Conservation (phyloP, 2,329 filamentous ascomycete genomes). For the Venturia oleaginea region DNA sequence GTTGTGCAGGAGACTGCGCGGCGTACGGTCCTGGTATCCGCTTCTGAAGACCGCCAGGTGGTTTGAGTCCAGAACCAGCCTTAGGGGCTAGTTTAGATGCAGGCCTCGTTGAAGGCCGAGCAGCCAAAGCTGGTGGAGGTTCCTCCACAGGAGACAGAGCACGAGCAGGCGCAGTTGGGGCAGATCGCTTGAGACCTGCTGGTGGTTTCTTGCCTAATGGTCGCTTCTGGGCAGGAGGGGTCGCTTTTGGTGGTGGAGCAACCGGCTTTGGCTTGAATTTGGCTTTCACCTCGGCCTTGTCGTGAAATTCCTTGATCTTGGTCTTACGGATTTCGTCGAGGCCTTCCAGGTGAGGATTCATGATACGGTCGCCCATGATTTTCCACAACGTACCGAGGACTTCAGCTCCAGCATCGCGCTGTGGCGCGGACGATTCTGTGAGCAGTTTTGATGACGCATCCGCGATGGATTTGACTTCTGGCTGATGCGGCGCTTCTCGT, state of each 20-base stretch:
- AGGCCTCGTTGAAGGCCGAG: constrained; percentile 49
- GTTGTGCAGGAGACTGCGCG: constrained; percentile 7
- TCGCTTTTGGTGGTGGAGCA: constrained; percentile 46
- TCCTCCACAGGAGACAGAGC: constrained; percentile 31
- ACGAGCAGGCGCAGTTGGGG: constrained; percentile 36
- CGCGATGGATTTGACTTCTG: constrained; percentile 77
- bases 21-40: constrained; percentile 9
- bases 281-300: constrained; percentile 72
- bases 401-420: constrained; percentile 84
- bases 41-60: constrained; percentile 18
- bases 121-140: constrained; percentile 44
- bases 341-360: constrained; percentile 85
- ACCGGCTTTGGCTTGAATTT: constrained; percentile 85
- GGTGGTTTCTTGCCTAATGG: constrained; percentile 39
- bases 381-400: constrained; percentile 94
- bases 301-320: constrained; percentile 90
- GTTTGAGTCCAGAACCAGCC: constrained; percentile 36
- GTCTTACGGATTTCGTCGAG: constrained; percentile 91
- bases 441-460: constrained; percentile 83
- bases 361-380: constrained; percentile 91
- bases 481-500: constrained; percentile 70
- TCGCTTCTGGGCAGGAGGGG: constrained; percentile 40
- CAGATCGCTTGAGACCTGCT: constrained; percentile 44
- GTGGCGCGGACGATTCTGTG: constrained; percentile 75
- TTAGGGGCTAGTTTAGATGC: constrained; percentile 29